Percentiles rank a stretch among this genome's conserved stretches.
Evolutionary conservation across 352 stramenopile species (phyloP).

Genomic region (Phytophthora hybrid): DNA sequence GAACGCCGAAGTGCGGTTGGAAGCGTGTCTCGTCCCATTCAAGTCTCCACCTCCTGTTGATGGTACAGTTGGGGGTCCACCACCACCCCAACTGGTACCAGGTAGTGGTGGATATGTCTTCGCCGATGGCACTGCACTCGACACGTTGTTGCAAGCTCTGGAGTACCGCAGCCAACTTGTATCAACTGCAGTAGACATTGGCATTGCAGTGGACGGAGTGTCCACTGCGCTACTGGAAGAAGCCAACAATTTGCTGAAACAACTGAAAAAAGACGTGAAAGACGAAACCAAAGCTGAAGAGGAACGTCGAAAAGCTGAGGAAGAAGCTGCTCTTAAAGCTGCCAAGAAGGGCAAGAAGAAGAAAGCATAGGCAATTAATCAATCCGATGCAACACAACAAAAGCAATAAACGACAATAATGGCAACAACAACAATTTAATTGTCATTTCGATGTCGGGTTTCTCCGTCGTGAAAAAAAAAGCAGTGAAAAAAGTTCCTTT

Average conservation of each 20-base stretch:
- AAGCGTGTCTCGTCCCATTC: conserved; percentile 67
- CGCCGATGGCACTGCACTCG: conserved; percentile 48
- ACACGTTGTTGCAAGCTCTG: conserved; percentile 74
- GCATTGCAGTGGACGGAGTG: conserved; percentile 56
- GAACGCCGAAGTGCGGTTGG: conserved; percentile 72
- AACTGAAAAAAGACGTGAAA: conserved; percentile 85
- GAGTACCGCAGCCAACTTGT: conserved; percentile 68
- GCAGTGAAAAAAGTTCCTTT: not conserved
- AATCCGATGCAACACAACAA: not conserved
- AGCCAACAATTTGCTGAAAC: conserved; percentile 61
- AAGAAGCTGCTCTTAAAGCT: conserved; percentile 77
- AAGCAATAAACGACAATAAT: conserved; percentile 4
- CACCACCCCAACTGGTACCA: conserved; percentile 10
- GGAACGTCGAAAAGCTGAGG: conserved; percentile 71
- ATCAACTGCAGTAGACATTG: conserved; percentile 59
- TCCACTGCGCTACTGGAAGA: conserved; percentile 68
- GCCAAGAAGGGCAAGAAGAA: conserved; percentile 88
- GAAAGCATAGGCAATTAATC: conserved; percentile 45
- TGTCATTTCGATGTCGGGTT: conserved; percentile 48
- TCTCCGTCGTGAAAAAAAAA: conserved; percentile 16
- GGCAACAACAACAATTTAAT: conserved; percentile 43
- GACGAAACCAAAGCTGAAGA: conserved; percentile 83
- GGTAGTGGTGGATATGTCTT: conserved; percentile 56
- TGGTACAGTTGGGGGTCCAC: conserved; percentile 7
- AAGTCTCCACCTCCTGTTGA: conserved; percentile 22